These are phyloP conservation scores for Colletotrichum limetticola DNA, from an alignment of 2,329 filamentous ascomycete species.

Conservation along the genomic window DNA sequence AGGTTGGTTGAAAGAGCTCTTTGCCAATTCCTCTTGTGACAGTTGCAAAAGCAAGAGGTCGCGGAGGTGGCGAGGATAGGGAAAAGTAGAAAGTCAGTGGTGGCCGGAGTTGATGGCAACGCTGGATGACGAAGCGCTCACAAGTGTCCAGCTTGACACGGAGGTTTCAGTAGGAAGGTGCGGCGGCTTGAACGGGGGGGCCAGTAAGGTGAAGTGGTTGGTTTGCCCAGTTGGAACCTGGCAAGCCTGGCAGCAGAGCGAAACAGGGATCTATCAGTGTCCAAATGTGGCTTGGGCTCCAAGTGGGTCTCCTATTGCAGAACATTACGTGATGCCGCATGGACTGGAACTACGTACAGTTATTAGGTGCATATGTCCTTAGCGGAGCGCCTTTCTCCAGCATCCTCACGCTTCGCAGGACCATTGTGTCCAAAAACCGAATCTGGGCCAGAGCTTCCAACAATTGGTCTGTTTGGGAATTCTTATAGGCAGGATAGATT, in stretches of 20 bases:
- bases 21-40: not conserved
- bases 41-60: not conserved
- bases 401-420: not conserved
- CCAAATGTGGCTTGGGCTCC: conserved; percentile 27
- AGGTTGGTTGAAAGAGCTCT: not conserved
- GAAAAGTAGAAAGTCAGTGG: not conserved
- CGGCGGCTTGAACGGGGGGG: conserved; percentile 31
- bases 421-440: not conserved
- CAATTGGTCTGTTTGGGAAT: not conserved
- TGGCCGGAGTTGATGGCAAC: conserved; percentile 25
- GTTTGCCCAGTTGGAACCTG: conserved; percentile 32
- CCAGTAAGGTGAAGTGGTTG: conserved; percentile 27
- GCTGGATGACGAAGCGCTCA: conserved; percentile 38
- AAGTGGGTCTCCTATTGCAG: conserved; percentile 20
- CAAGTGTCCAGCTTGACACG: conserved; percentile 37
- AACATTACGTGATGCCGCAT: conserved; percentile 31
- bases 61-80: not conserved
- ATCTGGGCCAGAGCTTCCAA: not conserved
- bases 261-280: conserved; percentile 19
- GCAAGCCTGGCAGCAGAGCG: conserved; percentile 32
- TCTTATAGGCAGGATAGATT: not conserved
- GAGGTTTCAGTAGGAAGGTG: conserved; percentile 35
- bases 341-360: conserved; percentile 26
- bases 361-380: conserved; percentile 19
- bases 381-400: conserved; percentile 1